Base-by-base conservation (phyloP, 345 rosid species). In the Lumnitzera racemosa region DNA sequence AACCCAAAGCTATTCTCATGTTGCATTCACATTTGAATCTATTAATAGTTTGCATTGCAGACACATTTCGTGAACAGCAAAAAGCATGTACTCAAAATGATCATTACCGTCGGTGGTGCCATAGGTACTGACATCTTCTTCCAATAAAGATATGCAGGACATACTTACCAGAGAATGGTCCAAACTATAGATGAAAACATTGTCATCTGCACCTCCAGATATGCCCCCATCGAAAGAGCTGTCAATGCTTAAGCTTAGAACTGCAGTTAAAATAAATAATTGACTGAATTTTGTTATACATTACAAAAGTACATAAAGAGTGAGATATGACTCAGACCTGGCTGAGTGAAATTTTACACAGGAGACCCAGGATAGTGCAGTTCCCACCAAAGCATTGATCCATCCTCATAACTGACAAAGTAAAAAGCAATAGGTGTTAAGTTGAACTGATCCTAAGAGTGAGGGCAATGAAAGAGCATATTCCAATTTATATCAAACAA, bases 171-270 rank as follows among this genome's bases (percentile, higher is more conserved):
- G 68, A 23, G 89, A 71, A 78, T 73, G 75, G 70, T 90, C 88
- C 78, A 94, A 78, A 70, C 75, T 80, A 67, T 68, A 94, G 61
- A 86, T 67, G 50, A 78, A 63, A 46, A 86, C 59, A 68, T 81
- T 84, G 76, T 94, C 78, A 72, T 94, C 97, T 58, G 97, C 99
- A 46, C 84, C 81, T 59, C 96, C 97, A n/a, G 96, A 87, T 68
- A 94, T 76, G 46, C 91, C 96, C 58, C 97, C 99, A 52, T 67
- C 74, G 72, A 94, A 85, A 49, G 78, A 74, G 13, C 79, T 76
- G 65, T 83, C 90, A 15, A 90, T 58, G 63, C 80, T 67, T 49
- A 86, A 75, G 75, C 90, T 81, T 62, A 90, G 73, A 64, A 90
- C 99, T 91, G 81, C 67, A 71, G 9, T 55, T 20, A 67, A 47